Base-by-base conservation (phyloP, 345 rosid genomes). In the Aegle marmelos region DNA sequence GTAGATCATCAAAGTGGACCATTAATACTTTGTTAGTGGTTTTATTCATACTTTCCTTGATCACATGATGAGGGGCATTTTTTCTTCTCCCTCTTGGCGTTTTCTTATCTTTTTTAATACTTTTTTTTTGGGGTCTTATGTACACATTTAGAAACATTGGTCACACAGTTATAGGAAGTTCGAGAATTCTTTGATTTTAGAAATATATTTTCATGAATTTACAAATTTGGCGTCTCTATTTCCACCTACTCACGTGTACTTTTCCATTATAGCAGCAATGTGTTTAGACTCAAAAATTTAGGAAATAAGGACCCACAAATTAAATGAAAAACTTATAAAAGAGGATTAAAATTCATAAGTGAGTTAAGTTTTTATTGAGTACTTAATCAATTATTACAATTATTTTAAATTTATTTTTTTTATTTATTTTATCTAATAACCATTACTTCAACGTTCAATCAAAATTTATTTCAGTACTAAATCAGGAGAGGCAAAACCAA, bases 1-100 rank as follows among this genome's bases (percentile, higher is more conserved):
- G 45, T 10, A 77, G 85, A 57, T 54, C 80, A 30, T 70, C 79
- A 21, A 83, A 64, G 74, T 82, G 78, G 83, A 80, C 83, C 37
- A 69, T 78, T 81, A 16, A 53, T 53, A 85, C 75, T 79, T 58
- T 21, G 67, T 57, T 80, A 63, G 80, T 89, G 86, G 75, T 64
- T 17, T 69, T 64, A 83, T 79, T 88, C 63, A 5, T 86, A 24
- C 72, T 84, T 31, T 25, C 77, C 24, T 60, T 73, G 64, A 60
- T 65, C 67, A 30, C 57, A 24, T 37, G 31, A 76, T 17, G 75
- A 19, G 61, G 59, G 45, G 4, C 27, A 28, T 71, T 34, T 36
- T 45, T 66, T 59, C 56, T 70, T 21, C 48, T 57, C 71, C 67
- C 75, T 79, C 36, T 6, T 2, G 9, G 7, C 27, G n/a, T 45